phyloP scores from a whole-genome alignment of 768 basidiomycete genomes.

The Lentinula detonsa region DNA sequence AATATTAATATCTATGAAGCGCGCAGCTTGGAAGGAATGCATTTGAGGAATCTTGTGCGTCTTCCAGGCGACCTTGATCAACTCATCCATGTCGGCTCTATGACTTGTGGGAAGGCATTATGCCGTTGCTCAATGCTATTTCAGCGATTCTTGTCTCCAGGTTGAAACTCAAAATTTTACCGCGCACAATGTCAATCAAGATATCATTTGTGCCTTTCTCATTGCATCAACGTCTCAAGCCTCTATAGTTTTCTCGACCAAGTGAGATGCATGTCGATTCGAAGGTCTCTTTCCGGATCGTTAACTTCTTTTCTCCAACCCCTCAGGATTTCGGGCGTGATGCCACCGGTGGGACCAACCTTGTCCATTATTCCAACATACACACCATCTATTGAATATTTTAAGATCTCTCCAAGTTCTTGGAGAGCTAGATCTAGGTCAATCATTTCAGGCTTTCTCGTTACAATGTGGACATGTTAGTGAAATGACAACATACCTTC shows the following conservation, averaged over 20 bases:
- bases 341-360: not conserved
- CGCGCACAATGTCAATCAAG: no score
- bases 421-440: not conserved
- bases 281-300: not conserved
- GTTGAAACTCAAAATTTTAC: no score
- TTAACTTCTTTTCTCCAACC: not conserved
- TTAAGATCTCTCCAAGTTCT: not conserved
- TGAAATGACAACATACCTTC: not conserved
- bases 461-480: not conserved
- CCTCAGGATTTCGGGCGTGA: not conserved
- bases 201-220: no score
- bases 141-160: no score
- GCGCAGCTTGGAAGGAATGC: no score
- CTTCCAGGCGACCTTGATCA: no score
- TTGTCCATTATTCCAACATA: not conserved
- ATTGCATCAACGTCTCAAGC: no score
- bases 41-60: no score
- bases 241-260: not conserved
- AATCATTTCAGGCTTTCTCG: not conserved
- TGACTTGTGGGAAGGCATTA: no score
- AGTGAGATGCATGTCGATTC: not conserved
- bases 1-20: no score
- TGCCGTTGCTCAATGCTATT: no score
- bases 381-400: conserved; percentile 1
- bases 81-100: no score